Conservation (phyloP, 2,329 filamentous ascomycete species). For the Neofusicoccum sp. region DNA sequence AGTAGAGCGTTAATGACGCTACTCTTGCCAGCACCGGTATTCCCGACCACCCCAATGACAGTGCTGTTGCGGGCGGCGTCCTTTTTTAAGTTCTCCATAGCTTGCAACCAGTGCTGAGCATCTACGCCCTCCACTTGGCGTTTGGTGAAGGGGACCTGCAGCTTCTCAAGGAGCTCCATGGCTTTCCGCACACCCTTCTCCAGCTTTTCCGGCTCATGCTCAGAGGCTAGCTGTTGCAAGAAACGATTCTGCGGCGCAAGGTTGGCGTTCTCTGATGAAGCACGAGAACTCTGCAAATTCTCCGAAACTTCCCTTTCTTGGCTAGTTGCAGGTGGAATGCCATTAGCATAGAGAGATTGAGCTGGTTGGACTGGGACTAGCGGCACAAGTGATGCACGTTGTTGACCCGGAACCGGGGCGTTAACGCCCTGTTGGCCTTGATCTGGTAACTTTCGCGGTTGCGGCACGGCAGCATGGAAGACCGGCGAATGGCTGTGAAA, state of each 20-base stretch:
- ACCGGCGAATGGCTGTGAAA: no score
- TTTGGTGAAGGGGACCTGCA: constrained; percentile 37
- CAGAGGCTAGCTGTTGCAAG: constrained; percentile 38
- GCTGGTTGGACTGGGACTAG: not conserved
- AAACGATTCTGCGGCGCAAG: constrained; percentile 6
- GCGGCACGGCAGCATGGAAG: no score
- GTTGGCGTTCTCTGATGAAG: not conserved
- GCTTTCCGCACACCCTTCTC: constrained; percentile 45
- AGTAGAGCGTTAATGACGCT: constrained; percentile 66
- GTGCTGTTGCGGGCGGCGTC: constrained; percentile 45
- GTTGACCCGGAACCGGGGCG: not conserved
- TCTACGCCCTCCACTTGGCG: constrained; percentile 31
- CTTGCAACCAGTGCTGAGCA: constrained; percentile 43
- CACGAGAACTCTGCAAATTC: not conserved
- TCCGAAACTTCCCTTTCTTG: not conserved
- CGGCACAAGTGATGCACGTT: not conserved
- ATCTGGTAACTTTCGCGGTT: no score
- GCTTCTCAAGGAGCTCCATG: constrained; percentile 37
- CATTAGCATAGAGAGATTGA: not conserved
- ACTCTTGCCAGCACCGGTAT: constrained; percentile 64
- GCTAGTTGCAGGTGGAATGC: not conserved
- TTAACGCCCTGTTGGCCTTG: no score
- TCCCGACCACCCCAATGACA: constrained; percentile 63
- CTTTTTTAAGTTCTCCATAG: constrained; percentile 46
- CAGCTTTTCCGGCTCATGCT: constrained; percentile 37